These are phyloP conservation scores for Zarea fungicola DNA, from an alignment of 2,329 filamentous ascomycete species.

Conservation along the genomic window DNA sequence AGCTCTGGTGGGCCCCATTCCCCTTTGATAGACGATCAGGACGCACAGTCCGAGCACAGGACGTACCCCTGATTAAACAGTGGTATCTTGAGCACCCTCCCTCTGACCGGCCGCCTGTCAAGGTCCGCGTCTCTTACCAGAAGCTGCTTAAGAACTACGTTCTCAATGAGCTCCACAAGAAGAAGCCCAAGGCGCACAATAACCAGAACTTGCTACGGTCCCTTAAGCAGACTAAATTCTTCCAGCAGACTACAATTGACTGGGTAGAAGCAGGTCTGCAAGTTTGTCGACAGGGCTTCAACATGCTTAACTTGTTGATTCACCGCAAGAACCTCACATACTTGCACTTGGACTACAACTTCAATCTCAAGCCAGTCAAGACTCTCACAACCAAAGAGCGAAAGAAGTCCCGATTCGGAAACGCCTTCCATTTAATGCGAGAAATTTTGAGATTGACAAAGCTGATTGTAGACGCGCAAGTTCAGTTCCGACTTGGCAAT, in stretches of 20 bases:
- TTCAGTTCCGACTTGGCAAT: constrained; percentile 94
- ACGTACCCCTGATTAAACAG: constrained; percentile 94
- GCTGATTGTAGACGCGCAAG: constrained; percentile 95
- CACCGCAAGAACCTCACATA: constrained; percentile 98
- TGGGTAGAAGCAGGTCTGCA: constrained; percentile 99
- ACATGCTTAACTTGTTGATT: constrained; percentile 97
- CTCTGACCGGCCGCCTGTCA: constrained; percentile 78
- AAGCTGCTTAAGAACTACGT: constrained; percentile 96
- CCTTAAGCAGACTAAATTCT: constrained; percentile 95
- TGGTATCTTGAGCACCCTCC: constrained; percentile 98
- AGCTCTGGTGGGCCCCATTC: constrained; percentile 96
- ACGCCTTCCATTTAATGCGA: constrained; percentile 98
- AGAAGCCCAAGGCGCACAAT: constrained; percentile 89
- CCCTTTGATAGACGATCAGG: constrained; percentile 93
- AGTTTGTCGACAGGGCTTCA: constrained; percentile 96
- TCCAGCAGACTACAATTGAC: constrained; percentile 98
- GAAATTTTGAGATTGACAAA: constrained; percentile 95
- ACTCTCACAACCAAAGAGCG: constrained; percentile 97
- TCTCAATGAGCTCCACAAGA: constrained; percentile 93
- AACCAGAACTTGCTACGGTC: constrained; percentile 88
- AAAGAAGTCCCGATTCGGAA: constrained; percentile 98
- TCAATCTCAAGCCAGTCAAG: constrained; percentile 98
- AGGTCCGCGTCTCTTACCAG: constrained; percentile 96
- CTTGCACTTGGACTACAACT: constrained; percentile 97
- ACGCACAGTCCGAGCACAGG: constrained; percentile 92